Evolutionary conservation across 2,329 filamentous ascomycete genomes (phyloP).

Genomic region (Beauveria varroae): DNA sequence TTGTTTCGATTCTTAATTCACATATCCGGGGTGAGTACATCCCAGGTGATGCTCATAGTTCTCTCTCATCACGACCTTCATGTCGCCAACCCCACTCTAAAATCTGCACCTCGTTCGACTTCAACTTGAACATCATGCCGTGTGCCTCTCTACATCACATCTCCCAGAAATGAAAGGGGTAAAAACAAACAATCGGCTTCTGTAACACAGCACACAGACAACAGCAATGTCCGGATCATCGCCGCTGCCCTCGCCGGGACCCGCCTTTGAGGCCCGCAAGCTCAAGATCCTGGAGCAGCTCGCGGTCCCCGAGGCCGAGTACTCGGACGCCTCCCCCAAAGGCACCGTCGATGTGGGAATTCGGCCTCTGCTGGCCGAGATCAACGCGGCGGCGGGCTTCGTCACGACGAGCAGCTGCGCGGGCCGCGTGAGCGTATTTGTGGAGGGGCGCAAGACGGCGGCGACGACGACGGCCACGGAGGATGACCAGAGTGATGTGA

Average conservation of each 20-base stretch:
- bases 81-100: neutral
- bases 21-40: too few species aligned
- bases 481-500: neutral
- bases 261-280: conserved; percentile 56
- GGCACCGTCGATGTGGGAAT: conserved; percentile 78
- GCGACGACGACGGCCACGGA: neutral
- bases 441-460: conserved; percentile 60
- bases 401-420: conserved; percentile 94
- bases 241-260: conserved; percentile 23
- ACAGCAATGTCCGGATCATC: neutral
- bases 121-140: neutral
- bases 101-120: neutral
- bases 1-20: too few species aligned
- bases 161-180: neutral
- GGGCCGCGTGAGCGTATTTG: conserved; percentile 77
- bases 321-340: conserved; percentile 82
- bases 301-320: conserved; percentile 58
- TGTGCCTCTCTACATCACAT: neutral
- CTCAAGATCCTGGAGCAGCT: conserved; percentile 64
- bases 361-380: conserved; percentile 64
- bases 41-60: too few species aligned
- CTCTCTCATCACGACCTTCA: too few species aligned
- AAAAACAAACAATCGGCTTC: neutral
- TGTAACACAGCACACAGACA: neutral
- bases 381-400: conserved; percentile 67